These are phyloP conservation scores for Pyrenophora graminea DNA, from an alignment of 2,329 filamentous ascomycete species.

Conservation along the genomic window DNA sequence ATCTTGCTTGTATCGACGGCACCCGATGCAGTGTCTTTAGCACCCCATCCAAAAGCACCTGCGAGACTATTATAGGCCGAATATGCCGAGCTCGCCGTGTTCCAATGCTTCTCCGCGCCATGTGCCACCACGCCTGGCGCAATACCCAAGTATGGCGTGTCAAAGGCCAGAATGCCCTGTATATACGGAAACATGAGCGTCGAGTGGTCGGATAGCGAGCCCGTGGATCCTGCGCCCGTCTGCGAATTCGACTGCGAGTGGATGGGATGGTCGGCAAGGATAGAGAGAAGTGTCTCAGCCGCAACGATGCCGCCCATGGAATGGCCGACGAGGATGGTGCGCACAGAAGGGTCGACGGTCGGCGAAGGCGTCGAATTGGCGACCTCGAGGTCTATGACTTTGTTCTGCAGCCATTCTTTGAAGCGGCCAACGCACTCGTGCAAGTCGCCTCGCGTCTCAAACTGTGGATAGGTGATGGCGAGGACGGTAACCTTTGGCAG, in stretches of 20 bases:
- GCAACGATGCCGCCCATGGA: slow-evolving; percentile 91
- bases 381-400: slow-evolving; percentile 93
- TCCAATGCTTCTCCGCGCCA: slow-evolving; percentile 84
- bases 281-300: slow-evolving; percentile 79
- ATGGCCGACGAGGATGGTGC: slow-evolving; percentile 81
- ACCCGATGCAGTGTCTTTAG: slow-evolving; percentile 22
- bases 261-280: slow-evolving; percentile 62
- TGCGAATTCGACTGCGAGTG: slow-evolving; percentile 43
- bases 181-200: slow-evolving; percentile 90
- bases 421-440: slow-evolving; percentile 72
- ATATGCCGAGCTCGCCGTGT: slow-evolving; percentile 71
- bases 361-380: slow-evolving; percentile 77
- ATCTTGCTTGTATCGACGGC: slow-evolving; percentile 42
- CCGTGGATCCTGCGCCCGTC: slow-evolving; percentile 30
- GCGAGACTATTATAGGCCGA: slow-evolving; percentile 68
- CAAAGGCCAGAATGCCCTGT: slow-evolving; percentile 87
- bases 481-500: slow-evolving; percentile 72
- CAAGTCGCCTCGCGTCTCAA: slow-evolving; percentile 80
- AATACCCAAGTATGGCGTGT: slow-evolving; percentile 88
- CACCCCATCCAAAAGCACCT: slow-evolving; percentile 65
- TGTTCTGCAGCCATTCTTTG: slow-evolving; percentile 83
- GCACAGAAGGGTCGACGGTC: slow-evolving; percentile 83
- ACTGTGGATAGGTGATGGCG: slow-evolving; percentile 75
- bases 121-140: slow-evolving; percentile 82
- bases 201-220: slow-evolving; percentile 52